Evolutionary conservation across 2,329 filamentous ascomycete genomes (phyloP).

Genomic region (Fusarium sp.): DNA sequence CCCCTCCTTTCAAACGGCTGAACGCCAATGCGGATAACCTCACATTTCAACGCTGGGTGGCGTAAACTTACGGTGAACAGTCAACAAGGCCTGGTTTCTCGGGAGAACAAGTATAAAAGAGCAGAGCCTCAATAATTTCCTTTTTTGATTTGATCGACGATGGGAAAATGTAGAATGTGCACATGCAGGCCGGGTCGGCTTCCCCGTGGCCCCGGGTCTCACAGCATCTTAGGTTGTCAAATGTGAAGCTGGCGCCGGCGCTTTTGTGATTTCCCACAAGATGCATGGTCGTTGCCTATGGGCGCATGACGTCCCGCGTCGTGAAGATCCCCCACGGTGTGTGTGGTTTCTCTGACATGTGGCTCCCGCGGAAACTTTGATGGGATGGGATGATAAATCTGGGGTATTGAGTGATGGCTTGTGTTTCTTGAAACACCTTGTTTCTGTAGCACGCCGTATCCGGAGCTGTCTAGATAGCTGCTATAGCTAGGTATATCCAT

Average conservation of each 20-base stretch:
- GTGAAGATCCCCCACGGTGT: not conserved
- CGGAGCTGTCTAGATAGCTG: not conserved
- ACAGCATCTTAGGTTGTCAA: not conserved
- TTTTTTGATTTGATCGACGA: not conserved
- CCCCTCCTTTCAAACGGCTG: not conserved
- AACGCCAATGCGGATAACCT: not conserved
- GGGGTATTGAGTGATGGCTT: not conserved
- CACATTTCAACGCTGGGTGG: not conserved
- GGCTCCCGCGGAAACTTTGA: not conserved
- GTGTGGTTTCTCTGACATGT: not conserved
- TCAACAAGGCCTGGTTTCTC: not conserved
- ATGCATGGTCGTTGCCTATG: not conserved
- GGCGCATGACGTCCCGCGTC: not conserved
- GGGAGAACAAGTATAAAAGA: not conserved
- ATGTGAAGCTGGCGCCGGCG: not conserved
- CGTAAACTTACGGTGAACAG: not conserved
- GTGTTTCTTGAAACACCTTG: not conserved
- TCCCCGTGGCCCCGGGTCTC: not conserved
- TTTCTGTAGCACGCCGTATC: not conserved
- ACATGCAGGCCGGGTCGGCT: not conserved
- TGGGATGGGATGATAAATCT: not conserved
- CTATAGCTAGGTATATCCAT: not conserved
- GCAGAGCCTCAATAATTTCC: not conserved
- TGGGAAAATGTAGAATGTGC: not conserved
- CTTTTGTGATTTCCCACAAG: not conserved